Conservation (phyloP, 108 stramenopile genomes). For the Pseudonitzschia multiseries region DNA sequence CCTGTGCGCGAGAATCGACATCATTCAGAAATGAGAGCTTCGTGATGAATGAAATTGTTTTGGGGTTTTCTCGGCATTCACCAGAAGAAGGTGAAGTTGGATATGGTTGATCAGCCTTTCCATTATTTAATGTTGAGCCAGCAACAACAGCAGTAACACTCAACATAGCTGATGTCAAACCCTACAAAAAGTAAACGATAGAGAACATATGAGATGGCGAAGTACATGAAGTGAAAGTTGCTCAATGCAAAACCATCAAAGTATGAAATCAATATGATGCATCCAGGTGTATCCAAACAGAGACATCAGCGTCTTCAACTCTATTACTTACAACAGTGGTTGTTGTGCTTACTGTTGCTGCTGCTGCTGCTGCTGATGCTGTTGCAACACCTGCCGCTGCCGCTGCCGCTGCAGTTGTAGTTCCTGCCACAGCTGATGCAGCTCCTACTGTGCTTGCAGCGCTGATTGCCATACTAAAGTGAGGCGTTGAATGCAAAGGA, state of each 20-base stretch:
- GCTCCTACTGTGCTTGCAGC: neutral
- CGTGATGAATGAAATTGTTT: neutral
- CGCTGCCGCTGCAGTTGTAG: neutral
- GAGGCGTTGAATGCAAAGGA: too few species aligned
- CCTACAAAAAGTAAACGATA: neutral
- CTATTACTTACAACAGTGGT: neutral
- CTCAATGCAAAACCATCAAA: too few species aligned
- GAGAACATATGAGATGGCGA: neutral
- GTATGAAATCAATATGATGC: too few species aligned
- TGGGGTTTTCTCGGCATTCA: neutral
- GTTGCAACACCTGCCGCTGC: neutral
- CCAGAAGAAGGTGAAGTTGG: neutral
- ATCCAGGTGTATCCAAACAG: neutral
- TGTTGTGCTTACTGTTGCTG: conserved; percentile 1
- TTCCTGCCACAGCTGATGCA: neutral
- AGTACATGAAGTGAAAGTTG: neutral
- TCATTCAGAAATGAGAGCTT: neutral
- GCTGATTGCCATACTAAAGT: neutral
- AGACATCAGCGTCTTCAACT: neutral
- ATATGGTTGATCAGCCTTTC: too few species aligned
- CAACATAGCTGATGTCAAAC: neutral
- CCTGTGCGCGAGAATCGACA: neutral
- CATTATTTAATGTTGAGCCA: too few species aligned
- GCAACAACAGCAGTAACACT: neutral
- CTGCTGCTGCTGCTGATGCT: neutral